These are phyloP conservation scores for Sequoiadendron giganteum DNA, from an alignment of 75 land plant species.

Conservation along the genomic window DNA sequence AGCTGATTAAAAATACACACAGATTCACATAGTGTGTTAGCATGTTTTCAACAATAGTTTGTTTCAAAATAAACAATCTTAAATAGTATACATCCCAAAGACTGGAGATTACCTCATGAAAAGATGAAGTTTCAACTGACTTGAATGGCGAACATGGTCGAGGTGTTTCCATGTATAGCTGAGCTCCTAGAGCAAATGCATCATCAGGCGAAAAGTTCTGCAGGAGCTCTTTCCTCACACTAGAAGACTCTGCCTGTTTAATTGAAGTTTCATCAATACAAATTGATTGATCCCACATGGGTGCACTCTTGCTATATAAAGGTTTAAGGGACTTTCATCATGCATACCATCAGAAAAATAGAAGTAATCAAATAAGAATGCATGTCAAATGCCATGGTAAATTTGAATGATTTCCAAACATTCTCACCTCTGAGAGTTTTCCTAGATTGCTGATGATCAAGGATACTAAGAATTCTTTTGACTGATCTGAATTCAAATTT, in stretches of 20 bases:
- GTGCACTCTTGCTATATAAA: neutral
- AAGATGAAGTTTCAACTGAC: slow-evolving; percentile 26
- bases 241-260: slow-evolving; percentile 49
- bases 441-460: slow-evolving; percentile 57
- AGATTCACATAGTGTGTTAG: neutral
- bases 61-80: slow-evolving; percentile 11
- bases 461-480: slow-evolving; percentile 66
- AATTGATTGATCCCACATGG: neutral
- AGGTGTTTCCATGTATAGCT: slow-evolving; percentile 38
- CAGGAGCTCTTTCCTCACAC: slow-evolving; percentile 43
- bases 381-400: neutral
- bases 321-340: neutral
- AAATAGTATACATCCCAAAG: neutral
- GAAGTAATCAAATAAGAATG: neutral
- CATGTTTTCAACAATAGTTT: neutral
- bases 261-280: neutral
- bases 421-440: slow-evolving; percentile 46
- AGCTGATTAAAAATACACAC: slow-evolving; percentile 20
- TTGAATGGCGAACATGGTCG: slow-evolving; percentile 25
- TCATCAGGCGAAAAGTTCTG: slow-evolving; percentile 74
- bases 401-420: neutral
- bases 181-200: slow-evolving; percentile 62
- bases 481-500: slow-evolving; percentile 36
- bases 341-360: neutral
- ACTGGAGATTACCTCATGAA: slow-evolving; percentile 53